Percentiles rank a stretch among this genome's conserved stretches.
Evolutionary conservation across 768 basidiomycete species (phyloP).

Genomic region (Tylopilus rubrobrunneus): DNA sequence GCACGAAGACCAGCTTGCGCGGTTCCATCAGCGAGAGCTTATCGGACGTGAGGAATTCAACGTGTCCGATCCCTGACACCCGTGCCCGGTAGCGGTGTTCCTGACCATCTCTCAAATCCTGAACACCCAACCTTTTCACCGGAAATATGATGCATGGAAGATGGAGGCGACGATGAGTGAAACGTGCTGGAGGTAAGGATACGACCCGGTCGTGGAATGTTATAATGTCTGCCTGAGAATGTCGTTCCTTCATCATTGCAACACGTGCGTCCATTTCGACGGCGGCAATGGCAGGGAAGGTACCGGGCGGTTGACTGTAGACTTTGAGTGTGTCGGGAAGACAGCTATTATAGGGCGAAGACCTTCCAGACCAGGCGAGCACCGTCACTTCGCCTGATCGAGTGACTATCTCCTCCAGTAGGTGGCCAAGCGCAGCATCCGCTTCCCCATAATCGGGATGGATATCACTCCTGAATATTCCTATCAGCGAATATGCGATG

Average conservation of each 20-base stretch:
- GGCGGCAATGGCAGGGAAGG: background rate
- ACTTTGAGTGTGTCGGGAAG: conserved; percentile 1
- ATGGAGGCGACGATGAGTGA: background rate
- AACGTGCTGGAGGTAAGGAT: background rate
- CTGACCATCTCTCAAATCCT: background rate
- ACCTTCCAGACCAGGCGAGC: conserved; percentile 10
- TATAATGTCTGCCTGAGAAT: background rate
- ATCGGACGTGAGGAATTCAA: background rate
- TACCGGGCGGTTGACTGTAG: background rate
- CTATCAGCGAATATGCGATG: background rate
- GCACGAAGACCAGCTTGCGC: background rate
- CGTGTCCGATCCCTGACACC: background rate
- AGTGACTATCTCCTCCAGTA: conserved; percentile 10
- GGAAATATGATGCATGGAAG: background rate
- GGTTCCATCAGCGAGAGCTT: background rate
- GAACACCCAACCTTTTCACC: background rate
- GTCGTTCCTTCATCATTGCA: background rate
- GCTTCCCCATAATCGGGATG: conserved; percentile 8
- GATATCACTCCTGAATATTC: conserved; percentile 9
- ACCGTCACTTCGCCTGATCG: conserved; percentile 7
- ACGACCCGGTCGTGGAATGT: background rate
- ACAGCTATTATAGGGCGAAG: conserved; percentile 13
- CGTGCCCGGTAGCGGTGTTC: background rate
- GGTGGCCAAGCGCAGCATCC: background rate
- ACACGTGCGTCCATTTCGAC: background rate